phyloP scores from a whole-genome alignment of 495 filamentous ascomycete species.

The Usnea hakonensis region DNA sequence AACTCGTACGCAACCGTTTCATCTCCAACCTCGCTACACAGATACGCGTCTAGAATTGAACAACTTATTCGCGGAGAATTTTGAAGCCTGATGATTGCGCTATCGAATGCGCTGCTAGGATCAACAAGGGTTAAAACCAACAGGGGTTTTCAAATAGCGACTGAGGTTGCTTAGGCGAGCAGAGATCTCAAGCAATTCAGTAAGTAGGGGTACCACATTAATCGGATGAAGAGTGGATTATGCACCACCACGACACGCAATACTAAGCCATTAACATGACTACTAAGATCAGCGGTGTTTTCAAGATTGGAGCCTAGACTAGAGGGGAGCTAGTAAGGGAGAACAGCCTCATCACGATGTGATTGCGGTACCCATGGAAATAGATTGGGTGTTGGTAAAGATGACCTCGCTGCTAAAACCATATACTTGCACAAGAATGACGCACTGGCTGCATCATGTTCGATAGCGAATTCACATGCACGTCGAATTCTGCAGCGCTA shows the following conservation, averaged over 20 bases:
- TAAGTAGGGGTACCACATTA: neutral
- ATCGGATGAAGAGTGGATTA: neutral
- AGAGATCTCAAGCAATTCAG: neutral
- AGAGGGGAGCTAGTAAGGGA: no score
- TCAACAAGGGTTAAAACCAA: neutral
- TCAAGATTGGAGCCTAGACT: no score
- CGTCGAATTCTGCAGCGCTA: neutral
- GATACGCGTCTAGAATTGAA: neutral
- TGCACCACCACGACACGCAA: neutral
- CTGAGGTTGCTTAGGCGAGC: neutral
- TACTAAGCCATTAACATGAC: neutral
- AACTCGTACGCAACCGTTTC: neutral
- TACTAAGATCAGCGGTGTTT: neutral
- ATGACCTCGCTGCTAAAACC: neutral
- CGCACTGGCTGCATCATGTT: neutral
- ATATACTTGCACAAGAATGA: neutral
- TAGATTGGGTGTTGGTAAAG: no score
- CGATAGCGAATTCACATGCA: neutral
- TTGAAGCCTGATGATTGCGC: neutral
- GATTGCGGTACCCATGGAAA: no score
- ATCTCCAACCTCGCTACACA: neutral
- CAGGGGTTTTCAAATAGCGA: no score
- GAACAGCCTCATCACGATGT: no score
- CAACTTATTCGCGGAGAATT: no score
- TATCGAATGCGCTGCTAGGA: neutral